phyloP scores from a whole-genome alignment of 2,329 filamentous ascomycete species.

The Colletotrichum sp. region DNA sequence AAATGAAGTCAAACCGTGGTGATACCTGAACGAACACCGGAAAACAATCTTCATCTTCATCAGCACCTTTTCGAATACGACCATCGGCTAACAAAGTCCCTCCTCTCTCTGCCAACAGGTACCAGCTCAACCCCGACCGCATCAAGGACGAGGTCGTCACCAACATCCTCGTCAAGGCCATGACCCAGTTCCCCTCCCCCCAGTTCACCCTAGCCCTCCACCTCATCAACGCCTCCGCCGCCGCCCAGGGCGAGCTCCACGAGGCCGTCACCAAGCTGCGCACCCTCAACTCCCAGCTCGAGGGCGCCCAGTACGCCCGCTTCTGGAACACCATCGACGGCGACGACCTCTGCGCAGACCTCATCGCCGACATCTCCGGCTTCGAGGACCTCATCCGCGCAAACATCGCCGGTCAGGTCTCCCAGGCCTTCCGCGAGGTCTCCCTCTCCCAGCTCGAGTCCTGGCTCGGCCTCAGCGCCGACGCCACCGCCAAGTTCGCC shows the following conservation, averaged over 20 bases:
- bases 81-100: not conserved
- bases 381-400: conserved; percentile 95
- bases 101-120: conserved; percentile 58
- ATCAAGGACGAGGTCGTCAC: conserved; percentile 96
- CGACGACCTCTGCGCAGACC: conserved; percentile 93
- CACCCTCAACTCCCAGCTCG: conserved; percentile 83
- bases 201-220: conserved; percentile 95
- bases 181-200: conserved; percentile 95
- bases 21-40: conserved; percentile 58
- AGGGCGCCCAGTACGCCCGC: conserved; percentile 84
- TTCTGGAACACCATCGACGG: conserved; percentile 95
- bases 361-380: conserved; percentile 90
- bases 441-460: conserved; percentile 70
- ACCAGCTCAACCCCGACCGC: conserved; percentile 99
- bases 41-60: conserved; percentile 21
- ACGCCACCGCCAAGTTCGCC: conserved; percentile 77
- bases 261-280: conserved; percentile 92
- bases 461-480: conserved; percentile 76
- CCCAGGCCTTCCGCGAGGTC: conserved; percentile 79
- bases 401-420: conserved; percentile 86
- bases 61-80: conserved; percentile 55
- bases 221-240: conserved; percentile 83
- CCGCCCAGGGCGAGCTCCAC: conserved; percentile 73
- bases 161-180: conserved; percentile 97
- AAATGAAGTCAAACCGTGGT: conserved; percentile 67